These are phyloP conservation scores for Cryptococcus sp. DNA, from an alignment of 1,284 basidiomycete genomes.

Conservation along the genomic window DNA sequence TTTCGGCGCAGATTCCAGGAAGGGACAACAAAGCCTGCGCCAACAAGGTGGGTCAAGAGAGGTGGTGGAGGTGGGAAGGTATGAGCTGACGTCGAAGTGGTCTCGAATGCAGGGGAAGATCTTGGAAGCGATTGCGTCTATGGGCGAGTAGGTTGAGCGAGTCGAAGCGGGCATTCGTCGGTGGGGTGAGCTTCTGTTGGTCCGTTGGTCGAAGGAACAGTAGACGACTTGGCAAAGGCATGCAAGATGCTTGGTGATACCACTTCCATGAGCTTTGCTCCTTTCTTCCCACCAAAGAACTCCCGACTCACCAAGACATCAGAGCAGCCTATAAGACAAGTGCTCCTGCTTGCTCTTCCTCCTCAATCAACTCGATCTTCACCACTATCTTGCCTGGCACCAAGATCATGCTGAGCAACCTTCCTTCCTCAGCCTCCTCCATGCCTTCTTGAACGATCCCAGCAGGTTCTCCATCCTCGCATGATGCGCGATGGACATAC, in stretches of 20 bases:
- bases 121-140: constrained; percentile 16
- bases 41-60: constrained; percentile 26
- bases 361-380: constrained; percentile 4
- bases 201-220: too few relatives aligned
- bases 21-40: constrained; percentile 24
- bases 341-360: background rate
- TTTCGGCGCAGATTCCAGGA: constrained; percentile 18
- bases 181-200: too few relatives aligned
- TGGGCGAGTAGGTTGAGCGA: constrained; percentile 17
- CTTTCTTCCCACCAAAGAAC: too few relatives aligned
- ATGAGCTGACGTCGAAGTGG: constrained; percentile 19
- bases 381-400: constrained; percentile 1
- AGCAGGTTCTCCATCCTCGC: background rate
- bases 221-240: too few relatives aligned
- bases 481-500: background rate
- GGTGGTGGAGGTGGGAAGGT: background rate
- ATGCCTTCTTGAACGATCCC: background rate
- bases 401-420: constrained; percentile 4
- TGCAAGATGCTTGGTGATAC: too few relatives aligned
- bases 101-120: constrained; percentile 26
- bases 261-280: too few relatives aligned
- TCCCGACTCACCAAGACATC: too few relatives aligned
- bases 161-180: too few relatives aligned
- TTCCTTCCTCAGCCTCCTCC: background rate
- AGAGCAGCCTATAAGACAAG: too few relatives aligned